Evolutionary conservation across 2,329 filamentous ascomycete species (phyloP), one percentile per base, ranked within the genome.

Genomic region (Trichoderma koningiopsis): DNA sequence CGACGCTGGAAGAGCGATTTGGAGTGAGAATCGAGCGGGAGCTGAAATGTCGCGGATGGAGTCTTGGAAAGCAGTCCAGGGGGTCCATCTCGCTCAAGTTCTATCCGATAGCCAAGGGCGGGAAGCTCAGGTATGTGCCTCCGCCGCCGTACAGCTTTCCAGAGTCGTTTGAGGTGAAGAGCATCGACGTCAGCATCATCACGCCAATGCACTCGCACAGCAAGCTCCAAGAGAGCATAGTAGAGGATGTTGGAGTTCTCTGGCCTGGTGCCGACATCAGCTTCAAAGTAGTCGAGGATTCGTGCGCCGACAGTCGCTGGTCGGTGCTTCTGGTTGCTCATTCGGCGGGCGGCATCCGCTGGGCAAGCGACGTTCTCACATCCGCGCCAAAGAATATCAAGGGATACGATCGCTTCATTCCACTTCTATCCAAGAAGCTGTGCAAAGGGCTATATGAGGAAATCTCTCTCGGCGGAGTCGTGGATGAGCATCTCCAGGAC

Each of bases 401-500:
- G 55, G 73, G 72, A 35, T 70, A 70, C 31, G 73, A 75, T 16
- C 67, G 67, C 10, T 77, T 79, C 52, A 58, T 84, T n/a, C 75
- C 76, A 24, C 79, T 82, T 58, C 77, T 87, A 10, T 81, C 85
- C 6, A 75, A 77, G 31, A 80, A 78, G n/a, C 76, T 89, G 4
- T 82, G 83, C 53, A 77, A 76, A 58, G 79, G 81, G 3, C 77
- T 89, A 24, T 79, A 80, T 66, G 75, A 79, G 2, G 86, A 88
- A 72, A 77, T 86, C 0, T 74, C 75, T 8, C 73, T 78, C 1
- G 79, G 81, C 2, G 83, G 86, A 0, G 79, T 83, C 2, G 84
- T 87, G 7, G 88, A 90, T 71, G 81, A 85, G 72, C 83, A 85
- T 73, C 79, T 90, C 16, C 87, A 89, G 76, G 88, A 90, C 75